Base-by-base conservation (phyloP, 345 rosid genomes). In the Punica granatum region DNA sequence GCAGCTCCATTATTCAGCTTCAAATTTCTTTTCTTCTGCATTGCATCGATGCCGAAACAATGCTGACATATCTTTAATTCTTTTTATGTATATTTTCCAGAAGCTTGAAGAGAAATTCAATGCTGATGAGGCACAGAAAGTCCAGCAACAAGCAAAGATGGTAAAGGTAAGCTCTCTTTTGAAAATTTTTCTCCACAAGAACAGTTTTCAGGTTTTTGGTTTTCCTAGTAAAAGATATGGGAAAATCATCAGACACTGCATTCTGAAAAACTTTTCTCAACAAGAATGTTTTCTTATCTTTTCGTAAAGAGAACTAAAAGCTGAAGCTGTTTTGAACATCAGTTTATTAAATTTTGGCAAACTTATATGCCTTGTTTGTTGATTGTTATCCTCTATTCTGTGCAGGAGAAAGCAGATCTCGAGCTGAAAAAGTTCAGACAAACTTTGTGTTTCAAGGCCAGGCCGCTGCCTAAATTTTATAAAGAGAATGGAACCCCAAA, bases 21-120 rank as follows among this genome's bases (percentile, higher is more conserved):
- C 30, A 37, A 19, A 14, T 26, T 26, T 56, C 34, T 26, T 28
- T 12, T 43, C 4, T 15, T 43, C 30, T 4, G 15, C 37, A 15
- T 41, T 46, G 1, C 14, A 0, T 25, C 14, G 13, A 28, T n/a
- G 26, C 46, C 14, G 30, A 26, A 28, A 56, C 33, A 26, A 56
- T 1, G 30, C 4, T 28, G 34, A 30, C 60, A 56, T 56, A 19
- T 56, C 25, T 26, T 30, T 56, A 33, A 1, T 56, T 56, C 61
- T 30, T 56, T 26, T 30, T 12, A 56, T 13, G 7, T 56, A 13
- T 31, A 23, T 31, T 26, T 63, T 71, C 65, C 82, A 90, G 97
- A 93, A 83, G 81, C 96, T 93, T 37, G 97, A 89, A 79, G 98
- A 87, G 81, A 93, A 85, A 78, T 93, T 90, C 78, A 89, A 90